phyloP scores from a whole-genome alignment of 129 eudicot species.

The Escallonia rubra region DNA sequence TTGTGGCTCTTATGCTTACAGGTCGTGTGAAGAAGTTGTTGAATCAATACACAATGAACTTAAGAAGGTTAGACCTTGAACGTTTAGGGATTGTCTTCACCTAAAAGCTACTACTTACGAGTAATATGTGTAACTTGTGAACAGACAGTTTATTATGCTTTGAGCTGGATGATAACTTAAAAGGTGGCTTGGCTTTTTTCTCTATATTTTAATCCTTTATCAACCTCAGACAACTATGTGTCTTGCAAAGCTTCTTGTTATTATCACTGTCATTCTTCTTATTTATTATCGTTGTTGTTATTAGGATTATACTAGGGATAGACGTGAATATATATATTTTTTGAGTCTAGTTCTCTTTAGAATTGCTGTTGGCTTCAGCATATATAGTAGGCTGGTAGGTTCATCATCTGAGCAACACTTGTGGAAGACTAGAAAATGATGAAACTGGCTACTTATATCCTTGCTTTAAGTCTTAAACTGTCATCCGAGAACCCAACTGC shows the following conservation, averaged over 20 bases:
- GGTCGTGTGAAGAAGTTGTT: conserved; percentile 97
- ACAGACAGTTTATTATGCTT: background rate
- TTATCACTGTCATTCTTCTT: too few relatives aligned
- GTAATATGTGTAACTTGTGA: background rate
- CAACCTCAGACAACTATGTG: too few relatives aligned
- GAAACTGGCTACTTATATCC: too few relatives aligned
- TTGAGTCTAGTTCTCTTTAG: too few relatives aligned
- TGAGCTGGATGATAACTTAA: background rate
- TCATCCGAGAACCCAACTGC: background rate
- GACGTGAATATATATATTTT: too few relatives aligned
- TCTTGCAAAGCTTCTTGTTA: too few relatives aligned
- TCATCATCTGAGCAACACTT: background rate
- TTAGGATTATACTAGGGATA: too few relatives aligned
- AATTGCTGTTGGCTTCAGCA: too few relatives aligned
- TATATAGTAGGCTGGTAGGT: background rate
- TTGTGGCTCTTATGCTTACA: conserved; percentile 31
- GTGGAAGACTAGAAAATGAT: too few relatives aligned
- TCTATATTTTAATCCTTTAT: too few relatives aligned
- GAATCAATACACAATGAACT: conserved; percentile 84
- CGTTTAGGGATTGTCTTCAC: background rate
- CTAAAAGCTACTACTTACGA: background rate
- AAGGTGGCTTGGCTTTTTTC: background rate
- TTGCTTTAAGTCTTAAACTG: background rate
- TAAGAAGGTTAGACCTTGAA: conserved; percentile 51
- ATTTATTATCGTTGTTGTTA: too few relatives aligned